Evolutionary conservation across 345 rosid genomes (phyloP).

Genomic region (Eucalyptus urophylla): DNA sequence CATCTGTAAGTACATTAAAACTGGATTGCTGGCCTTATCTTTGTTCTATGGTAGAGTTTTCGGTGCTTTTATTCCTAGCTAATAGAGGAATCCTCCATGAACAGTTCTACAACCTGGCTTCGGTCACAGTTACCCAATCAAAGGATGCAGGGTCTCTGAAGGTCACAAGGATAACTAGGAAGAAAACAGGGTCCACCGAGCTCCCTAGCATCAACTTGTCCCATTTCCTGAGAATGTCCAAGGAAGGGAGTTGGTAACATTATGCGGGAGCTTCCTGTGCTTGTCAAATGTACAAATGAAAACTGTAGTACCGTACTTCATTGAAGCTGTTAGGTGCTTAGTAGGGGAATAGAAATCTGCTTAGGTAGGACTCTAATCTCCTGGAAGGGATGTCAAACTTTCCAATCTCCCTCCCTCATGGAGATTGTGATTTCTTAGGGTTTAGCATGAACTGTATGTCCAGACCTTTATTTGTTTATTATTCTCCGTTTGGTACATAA

Average conservation of each 20-base stretch:
- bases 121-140: constrained; percentile 44
- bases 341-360: not conserved
- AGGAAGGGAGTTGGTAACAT: constrained; percentile 73
- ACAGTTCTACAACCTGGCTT: constrained; percentile 81
- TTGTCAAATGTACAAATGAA: not conserved
- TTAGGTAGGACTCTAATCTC: not conserved
- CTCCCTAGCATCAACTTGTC: constrained; percentile 51
- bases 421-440: not conserved
- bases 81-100: not conserved
- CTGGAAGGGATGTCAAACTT: not conserved
- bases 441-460: not conserved
- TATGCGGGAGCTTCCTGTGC: not conserved
- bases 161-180: constrained; percentile 59
- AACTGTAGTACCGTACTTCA: not conserved
- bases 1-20: not conserved
- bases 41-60: not conserved
- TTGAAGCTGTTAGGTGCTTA: not conserved
- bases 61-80: not conserved
- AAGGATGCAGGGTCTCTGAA: constrained; percentile 28
- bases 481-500: not conserved
- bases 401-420: not conserved
- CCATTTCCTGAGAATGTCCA: constrained; percentile 69
- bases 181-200: constrained; percentile 23
- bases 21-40: not conserved
- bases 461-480: not conserved